Evolutionary conservation across 257 asterid genomes (phyloP).

Genomic region (Asclepias syriaca): DNA sequence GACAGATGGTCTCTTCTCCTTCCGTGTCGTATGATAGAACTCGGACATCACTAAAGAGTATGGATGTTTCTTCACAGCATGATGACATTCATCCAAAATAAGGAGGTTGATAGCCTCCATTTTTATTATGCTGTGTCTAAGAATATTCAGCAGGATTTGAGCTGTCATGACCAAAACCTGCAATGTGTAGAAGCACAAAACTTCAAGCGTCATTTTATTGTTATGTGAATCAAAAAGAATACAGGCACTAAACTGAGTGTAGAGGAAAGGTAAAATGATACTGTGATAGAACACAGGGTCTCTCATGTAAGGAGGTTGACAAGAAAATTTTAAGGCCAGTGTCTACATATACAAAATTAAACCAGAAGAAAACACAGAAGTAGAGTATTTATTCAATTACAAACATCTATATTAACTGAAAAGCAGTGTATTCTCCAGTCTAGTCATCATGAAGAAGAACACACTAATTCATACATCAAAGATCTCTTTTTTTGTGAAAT

Average conservation of each 20-base stretch:
- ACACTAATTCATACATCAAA: no score
- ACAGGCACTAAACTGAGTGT: neutral
- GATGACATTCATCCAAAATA: constrained; percentile 97
- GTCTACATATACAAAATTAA: neutral
- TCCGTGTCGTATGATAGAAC: constrained; percentile 86
- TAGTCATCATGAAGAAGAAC: no score
- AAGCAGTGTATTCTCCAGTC: neutral
- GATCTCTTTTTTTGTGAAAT: no score
- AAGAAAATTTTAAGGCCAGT: neutral
- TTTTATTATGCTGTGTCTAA: constrained; percentile 93
- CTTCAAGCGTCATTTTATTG: constrained; percentile 14
- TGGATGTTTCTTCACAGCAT: constrained; percentile 99
- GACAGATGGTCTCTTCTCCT: constrained; percentile 91
- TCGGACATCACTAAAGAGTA: constrained; percentile 98
- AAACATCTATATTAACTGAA: neutral
- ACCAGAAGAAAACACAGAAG: neutral
- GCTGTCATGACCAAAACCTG: constrained; percentile 99
- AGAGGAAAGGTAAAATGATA: neutral
- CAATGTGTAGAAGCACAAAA: constrained; percentile 18
- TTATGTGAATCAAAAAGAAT: neutral
- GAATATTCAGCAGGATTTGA: constrained; percentile 91
- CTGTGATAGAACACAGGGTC: neutral
- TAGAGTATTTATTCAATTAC: neutral
- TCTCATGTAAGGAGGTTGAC: neutral
- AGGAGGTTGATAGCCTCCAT: constrained; percentile 92